A percentile compares a stretch with the other conserved stretches of the same genome.
These are phyloP conservation scores for Pascua sp. DNA, from an alignment of 1,284 basidiomycete species.

Conservation along the genomic window DNA sequence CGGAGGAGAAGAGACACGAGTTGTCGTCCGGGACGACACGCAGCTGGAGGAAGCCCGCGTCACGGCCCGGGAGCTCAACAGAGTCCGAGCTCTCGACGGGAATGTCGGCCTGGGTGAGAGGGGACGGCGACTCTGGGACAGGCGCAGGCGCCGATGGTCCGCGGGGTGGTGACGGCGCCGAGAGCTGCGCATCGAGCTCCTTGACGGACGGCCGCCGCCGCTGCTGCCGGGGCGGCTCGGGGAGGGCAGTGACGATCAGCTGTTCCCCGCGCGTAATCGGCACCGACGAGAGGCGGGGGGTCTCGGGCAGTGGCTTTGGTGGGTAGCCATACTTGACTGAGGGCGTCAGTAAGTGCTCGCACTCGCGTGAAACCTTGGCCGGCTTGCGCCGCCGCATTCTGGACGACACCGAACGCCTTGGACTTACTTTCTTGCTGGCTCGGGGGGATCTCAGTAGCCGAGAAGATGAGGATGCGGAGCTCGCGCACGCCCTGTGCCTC, in stretches of 20 bases:
- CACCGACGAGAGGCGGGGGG: constrained; percentile 67
- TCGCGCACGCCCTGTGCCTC: constrained; percentile 62
- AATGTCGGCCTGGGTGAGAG: constrained; percentile 14
- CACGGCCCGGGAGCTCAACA: constrained; percentile 46
- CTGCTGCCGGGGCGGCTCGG: constrained; percentile 8
- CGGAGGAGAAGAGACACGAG: constrained; percentile 82
- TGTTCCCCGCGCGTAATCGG: constrained; percentile 75
- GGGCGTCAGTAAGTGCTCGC: not conserved
- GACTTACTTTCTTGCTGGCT: constrained; percentile 70
- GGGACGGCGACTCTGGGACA: constrained; percentile 11
- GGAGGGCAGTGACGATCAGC: constrained; percentile 65
- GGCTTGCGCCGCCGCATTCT: too few species aligned
- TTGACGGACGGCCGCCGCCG: constrained; percentile 37
- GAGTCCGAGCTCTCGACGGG: constrained; percentile 25
- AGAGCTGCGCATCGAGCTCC: constrained; percentile 28
- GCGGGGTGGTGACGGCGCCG: constrained; percentile 29
- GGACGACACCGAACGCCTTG: too few species aligned
- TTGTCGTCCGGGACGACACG: constrained; percentile 89
- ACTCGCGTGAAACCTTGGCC: too few species aligned
- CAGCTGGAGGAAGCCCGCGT: constrained; percentile 48
- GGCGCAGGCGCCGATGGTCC: constrained; percentile 2
- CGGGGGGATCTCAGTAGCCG: constrained; percentile 65
- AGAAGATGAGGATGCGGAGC: constrained; percentile 66
- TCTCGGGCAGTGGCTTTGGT: constrained; percentile 66
- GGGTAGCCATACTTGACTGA: constrained; percentile 83